These are phyloP conservation scores for Leavenworthia alabamica DNA, from an alignment of 345 rosid genomes.

Conservation along the genomic window DNA sequence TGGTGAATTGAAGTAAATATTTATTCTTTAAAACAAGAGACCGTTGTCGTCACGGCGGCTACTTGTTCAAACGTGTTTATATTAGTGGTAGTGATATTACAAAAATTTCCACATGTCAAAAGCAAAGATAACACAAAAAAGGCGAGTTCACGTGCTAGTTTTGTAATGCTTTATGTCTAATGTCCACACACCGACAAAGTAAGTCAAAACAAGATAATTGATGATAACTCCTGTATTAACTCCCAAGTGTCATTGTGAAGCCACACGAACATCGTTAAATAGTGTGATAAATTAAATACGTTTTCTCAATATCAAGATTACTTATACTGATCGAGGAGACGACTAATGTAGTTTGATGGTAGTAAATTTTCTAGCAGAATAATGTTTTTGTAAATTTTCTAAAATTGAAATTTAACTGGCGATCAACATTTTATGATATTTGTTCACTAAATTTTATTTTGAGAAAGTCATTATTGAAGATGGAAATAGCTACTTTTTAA, in stretches of 20 bases:
- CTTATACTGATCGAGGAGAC: not conserved
- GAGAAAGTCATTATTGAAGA: not conserved
- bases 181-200: conserved; percentile 27
- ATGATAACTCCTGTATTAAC: conserved; percentile 12
- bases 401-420: not conserved
- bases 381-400: not conserved
- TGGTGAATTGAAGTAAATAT: conserved; percentile 17
- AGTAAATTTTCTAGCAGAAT: not conserved
- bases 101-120: conserved; percentile 24
- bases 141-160: conserved; percentile 27
- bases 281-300: not conserved
- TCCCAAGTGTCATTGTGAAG: not conserved
- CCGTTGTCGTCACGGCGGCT: conserved; percentile 50
- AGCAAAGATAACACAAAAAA: conserved; percentile 6
- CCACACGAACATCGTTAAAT: not conserved
- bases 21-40: conserved; percentile 9
- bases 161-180: conserved; percentile 14
- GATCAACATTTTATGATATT: not conserved
- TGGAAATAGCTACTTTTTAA: not conserved
- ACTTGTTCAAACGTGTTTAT: conserved; percentile 15
- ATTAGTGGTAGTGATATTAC: not conserved
- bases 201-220: conserved; percentile 13
- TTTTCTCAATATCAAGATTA: not conserved
- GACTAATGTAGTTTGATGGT: not conserved
- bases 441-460: not conserved